Percentiles rank a stretch among this genome's conserved stretches.
Conservation (phyloP, 1,284 basidiomycete species). For the Ganoderma lingzhi region DNA sequence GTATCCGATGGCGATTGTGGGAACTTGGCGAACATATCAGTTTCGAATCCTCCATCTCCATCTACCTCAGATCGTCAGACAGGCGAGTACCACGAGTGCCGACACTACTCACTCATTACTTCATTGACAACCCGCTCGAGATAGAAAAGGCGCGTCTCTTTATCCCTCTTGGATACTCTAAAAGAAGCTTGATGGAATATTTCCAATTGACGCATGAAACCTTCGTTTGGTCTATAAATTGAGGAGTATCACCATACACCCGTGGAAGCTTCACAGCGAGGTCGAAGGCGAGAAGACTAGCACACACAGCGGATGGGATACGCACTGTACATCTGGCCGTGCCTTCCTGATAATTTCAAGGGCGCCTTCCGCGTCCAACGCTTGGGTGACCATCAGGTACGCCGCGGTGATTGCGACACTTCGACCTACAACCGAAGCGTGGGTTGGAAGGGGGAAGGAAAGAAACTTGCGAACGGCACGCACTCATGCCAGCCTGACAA, state of each 20-base stretch:
- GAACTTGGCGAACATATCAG: conserved; percentile 79
- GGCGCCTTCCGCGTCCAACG: conserved; percentile 72
- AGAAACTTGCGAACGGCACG: conserved; percentile 40
- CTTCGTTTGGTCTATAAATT: conserved; percentile 73
- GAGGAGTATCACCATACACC: background rate
- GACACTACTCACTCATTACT: conserved; percentile 71
- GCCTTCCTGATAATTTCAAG: conserved; percentile 70
- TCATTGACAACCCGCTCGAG: conserved; percentile 77
- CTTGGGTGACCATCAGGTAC: conserved; percentile 81
- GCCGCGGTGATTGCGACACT: conserved; percentile 85
- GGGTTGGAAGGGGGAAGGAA: background rate
- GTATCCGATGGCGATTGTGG: conserved; percentile 74
- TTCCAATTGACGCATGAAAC: conserved; percentile 81
- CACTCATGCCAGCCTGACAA: conserved; percentile 88
- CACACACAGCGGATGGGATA: conserved; percentile 18
- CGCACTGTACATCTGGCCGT: conserved; percentile 76
- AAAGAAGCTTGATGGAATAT: conserved; percentile 79
- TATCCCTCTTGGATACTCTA: conserved; percentile 73
- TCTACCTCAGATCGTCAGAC: conserved; percentile 51
- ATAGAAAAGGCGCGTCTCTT: conserved; percentile 81
- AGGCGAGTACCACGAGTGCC: background rate
- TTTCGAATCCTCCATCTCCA: conserved; percentile 73
- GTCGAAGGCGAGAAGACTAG: background rate
- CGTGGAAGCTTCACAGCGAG: background rate
- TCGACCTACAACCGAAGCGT: conserved; percentile 57